These are phyloP conservation scores for Avicennia marina DNA, from an alignment of 257 asterid genomes.

Conservation along the genomic window DNA sequence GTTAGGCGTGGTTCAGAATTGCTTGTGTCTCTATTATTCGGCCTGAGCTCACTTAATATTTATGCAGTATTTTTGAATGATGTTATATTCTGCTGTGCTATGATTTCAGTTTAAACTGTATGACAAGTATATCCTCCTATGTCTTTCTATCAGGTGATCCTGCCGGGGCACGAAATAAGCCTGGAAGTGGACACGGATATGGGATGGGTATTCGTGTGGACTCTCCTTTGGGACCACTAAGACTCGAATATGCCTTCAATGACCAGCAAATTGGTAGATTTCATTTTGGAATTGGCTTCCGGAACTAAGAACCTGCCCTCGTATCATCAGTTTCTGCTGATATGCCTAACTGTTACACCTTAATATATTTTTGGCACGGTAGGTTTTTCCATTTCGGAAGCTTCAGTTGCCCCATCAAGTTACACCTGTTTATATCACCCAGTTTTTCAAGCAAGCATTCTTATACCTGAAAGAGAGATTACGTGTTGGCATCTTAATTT, in stretches of 20 bases:
- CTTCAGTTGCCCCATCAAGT: not conserved
- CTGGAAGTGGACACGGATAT: slow-evolving; percentile 93
- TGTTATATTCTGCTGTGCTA: not conserved
- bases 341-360: too few species aligned
- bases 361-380: too few species aligned
- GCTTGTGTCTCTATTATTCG: too few species aligned
- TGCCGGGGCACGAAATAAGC: slow-evolving; percentile 89
- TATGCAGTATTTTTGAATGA: too few species aligned
- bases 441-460: not conserved
- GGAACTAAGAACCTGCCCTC: slow-evolving; percentile 36
- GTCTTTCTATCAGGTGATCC: slow-evolving; percentile 66
- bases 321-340: too few species aligned
- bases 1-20: too few species aligned
- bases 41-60: too few species aligned
- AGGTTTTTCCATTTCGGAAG: too few species aligned
- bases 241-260: slow-evolving; percentile 92
- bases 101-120: not conserved
- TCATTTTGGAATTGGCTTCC: slow-evolving; percentile 88
- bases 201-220: slow-evolving; percentile 87
- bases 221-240: slow-evolving; percentile 88
- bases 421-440: too few species aligned
- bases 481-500: too few species aligned
- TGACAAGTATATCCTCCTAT: not conserved
- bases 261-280: slow-evolving; percentile 78
- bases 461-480: not conserved